A percentile compares a stretch with the other conserved stretches of the same genome.
phyloP scores from a whole-genome alignment of 2,329 filamentous ascomycete species.

The Pseudogymnoascus sp. region DNA sequence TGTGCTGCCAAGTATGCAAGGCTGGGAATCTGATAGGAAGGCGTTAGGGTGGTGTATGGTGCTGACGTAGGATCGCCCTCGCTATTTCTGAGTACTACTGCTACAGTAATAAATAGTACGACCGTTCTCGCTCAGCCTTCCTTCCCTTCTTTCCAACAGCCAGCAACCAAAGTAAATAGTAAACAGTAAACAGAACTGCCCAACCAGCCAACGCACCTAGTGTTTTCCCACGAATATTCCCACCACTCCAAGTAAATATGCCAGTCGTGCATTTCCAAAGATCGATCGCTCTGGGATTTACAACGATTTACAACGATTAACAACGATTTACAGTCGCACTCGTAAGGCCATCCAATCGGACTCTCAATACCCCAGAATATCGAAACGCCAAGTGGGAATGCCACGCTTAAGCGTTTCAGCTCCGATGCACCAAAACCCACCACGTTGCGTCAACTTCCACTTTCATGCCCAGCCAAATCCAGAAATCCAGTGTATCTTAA shows the following conservation, averaged over 20 bases:
- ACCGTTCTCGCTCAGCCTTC: background rate
- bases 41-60: background rate
- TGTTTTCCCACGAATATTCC: background rate
- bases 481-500: too few relatives aligned
- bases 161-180: background rate
- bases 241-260: background rate
- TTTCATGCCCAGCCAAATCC: background rate
- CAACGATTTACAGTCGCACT: background rate
- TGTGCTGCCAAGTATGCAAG: background rate
- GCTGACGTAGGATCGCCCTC: background rate
- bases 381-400: constrained; percentile 18
- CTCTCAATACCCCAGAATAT: constrained; percentile 23
- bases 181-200: background rate
- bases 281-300: constrained; percentile 1
- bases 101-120: background rate
- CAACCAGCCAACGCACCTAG: background rate
- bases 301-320: background rate
- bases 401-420: constrained; percentile 2
- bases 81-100: background rate
- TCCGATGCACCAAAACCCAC: constrained; percentile 1
- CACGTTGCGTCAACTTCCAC: background rate
- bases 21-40: background rate
- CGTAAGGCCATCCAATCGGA: constrained; percentile 15
- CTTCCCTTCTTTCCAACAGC: background rate
- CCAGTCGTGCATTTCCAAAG: background rate